These are phyloP conservation scores for Kodamaea alishanica DNA, from an alignment of 1,139 yeast genomes.

Conservation along the genomic window DNA sequence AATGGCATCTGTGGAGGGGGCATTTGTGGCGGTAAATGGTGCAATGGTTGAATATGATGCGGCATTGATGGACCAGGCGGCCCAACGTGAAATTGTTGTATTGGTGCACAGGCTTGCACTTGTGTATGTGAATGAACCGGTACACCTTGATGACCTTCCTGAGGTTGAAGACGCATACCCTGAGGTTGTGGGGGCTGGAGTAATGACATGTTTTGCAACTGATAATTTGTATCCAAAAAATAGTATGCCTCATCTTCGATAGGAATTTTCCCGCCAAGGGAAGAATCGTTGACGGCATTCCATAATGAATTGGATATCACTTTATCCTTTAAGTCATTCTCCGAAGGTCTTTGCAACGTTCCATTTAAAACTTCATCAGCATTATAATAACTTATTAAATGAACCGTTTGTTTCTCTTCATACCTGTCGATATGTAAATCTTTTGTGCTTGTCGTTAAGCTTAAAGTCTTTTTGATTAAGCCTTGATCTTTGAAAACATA, in stretches of 20 bases:
- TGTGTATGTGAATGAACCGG: too few species aligned
- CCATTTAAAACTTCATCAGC: slow-evolving; percentile 68
- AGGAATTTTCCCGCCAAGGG: slow-evolving; percentile 54
- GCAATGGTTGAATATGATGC: slow-evolving; percentile 1
- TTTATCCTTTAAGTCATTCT: slow-evolving; percentile 49
- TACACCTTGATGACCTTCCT: neutral
- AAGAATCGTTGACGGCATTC: slow-evolving; percentile 57
- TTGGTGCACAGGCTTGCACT: neutral
- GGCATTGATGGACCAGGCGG: neutral
- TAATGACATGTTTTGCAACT: slow-evolving; percentile 39
- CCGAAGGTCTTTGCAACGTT: slow-evolving; percentile 56
- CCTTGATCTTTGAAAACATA: slow-evolving; percentile 75
- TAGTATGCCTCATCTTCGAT: slow-evolving; percentile 53
- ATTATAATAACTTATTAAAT: slow-evolving; percentile 73
- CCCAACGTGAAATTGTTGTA: neutral
- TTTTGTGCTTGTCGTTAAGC: slow-evolving; percentile 45
- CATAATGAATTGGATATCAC: slow-evolving; percentile 56
- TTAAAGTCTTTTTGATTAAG: slow-evolving; percentile 76
- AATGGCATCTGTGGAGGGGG: neutral
- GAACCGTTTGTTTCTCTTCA: slow-evolving; percentile 51
- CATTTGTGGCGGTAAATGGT: slow-evolving; percentile 1
- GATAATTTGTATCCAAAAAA: slow-evolving; percentile 46
- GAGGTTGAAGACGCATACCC: slow-evolving; percentile 12
- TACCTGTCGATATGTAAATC: slow-evolving; percentile 33
- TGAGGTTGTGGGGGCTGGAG: slow-evolving; percentile 17